These are phyloP conservation scores for Dioszegia hungarica DNA, from an alignment of 768 basidiomycete species.

Conservation along the genomic window DNA sequence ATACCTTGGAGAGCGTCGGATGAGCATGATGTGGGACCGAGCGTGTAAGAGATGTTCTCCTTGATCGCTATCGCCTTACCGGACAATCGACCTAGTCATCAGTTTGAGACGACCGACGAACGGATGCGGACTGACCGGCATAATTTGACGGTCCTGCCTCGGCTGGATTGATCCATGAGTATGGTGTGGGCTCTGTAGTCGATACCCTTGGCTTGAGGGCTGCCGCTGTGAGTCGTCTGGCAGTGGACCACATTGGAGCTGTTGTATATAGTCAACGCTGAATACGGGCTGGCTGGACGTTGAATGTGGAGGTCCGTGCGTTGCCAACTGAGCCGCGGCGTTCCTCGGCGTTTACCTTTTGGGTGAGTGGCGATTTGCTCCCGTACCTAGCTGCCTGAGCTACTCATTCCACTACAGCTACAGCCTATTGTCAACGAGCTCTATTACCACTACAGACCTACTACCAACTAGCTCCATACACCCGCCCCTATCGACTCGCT, in stretches of 20 bases:
- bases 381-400: too few species aligned
- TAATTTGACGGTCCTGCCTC: conserved; percentile 12
- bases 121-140: not conserved
- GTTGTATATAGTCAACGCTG: not conserved
- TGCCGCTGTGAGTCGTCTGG: not conserved
- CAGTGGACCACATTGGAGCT: conserved; percentile 8
- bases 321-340: conserved; percentile 9
- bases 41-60: conserved; percentile 73
- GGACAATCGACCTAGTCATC: conserved; percentile 17
- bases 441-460: too few species aligned
- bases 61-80: conserved; percentile 62
- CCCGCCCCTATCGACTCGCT: too few species aligned
- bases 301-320: conserved; percentile 7
- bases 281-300: not conserved
- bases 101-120: not conserved
- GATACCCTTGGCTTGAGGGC: conserved; percentile 8
- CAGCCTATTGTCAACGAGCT: too few species aligned
- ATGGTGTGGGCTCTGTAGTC: conserved; percentile 18
- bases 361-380: not conserved
- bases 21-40: conserved; percentile 69
- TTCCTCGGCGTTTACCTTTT: conserved; percentile 12
- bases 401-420: too few species aligned
- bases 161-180: conserved; percentile 27
- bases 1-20: conserved; percentile 68
- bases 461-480: too few species aligned